phyloP scores from a whole-genome alignment of 2,329 filamentous ascomycete species.

The Colletotrichum agaves region DNA sequence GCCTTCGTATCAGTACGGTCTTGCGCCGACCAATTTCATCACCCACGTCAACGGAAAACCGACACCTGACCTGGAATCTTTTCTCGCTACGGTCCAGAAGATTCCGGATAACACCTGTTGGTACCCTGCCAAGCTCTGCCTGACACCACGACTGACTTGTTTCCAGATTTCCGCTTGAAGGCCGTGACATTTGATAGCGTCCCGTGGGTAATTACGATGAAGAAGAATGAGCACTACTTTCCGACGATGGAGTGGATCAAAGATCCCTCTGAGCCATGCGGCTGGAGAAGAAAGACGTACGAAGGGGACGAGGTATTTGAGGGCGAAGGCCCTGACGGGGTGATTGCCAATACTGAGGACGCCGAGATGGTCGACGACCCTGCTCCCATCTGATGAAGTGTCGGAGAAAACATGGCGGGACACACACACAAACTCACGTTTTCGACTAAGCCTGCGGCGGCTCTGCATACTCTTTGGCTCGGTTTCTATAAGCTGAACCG shows the following conservation, averaged over 20 bases:
- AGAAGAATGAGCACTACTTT: slow-evolving; percentile 99
- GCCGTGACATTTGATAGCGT: slow-evolving; percentile 99
- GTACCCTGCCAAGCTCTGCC: slow-evolving; percentile 42
- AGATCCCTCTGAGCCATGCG: slow-evolving; percentile 66
- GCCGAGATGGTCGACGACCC: slow-evolving; percentile 53
- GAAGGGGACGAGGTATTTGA: slow-evolving; percentile 63
- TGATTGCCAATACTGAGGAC: slow-evolving; percentile 53
- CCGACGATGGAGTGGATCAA: slow-evolving; percentile 78
- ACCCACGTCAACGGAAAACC: slow-evolving; percentile 92
- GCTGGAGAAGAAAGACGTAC: slow-evolving; percentile 73
- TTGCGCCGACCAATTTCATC: slow-evolving; percentile 97
- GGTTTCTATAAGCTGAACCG: not conserved
- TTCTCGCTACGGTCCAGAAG: slow-evolving; percentile 82
- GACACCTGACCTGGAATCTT: slow-evolving; percentile 83
- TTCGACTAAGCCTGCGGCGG: not conserved
- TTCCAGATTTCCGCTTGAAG: slow-evolving; percentile 86
- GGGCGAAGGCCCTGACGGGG: slow-evolving; percentile 65
- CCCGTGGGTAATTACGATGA: slow-evolving; percentile 99
- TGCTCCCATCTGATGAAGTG: slow-evolving; percentile 1
- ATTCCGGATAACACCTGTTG: slow-evolving; percentile 94
- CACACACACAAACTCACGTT: not conserved
- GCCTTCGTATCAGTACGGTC: slow-evolving; percentile 87
- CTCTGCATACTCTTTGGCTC: not conserved
- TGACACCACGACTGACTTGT: slow-evolving; percentile 34
- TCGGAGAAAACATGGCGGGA: not conserved